Conservation (phyloP, 352 stramenopile genomes). For the Phytophthora megakarya region DNA sequence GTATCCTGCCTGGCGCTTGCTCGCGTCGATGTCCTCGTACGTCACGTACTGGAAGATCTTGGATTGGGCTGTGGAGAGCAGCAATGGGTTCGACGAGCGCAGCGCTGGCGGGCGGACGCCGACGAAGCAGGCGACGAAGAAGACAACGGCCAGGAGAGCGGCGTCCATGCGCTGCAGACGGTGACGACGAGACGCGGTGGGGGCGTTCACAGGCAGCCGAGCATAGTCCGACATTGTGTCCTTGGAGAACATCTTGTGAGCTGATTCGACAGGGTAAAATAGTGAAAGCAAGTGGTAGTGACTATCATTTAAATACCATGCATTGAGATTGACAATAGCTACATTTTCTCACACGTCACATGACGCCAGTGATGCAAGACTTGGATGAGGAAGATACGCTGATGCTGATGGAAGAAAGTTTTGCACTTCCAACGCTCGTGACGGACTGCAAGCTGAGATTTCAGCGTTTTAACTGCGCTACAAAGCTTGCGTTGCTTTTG, state of each 20-base stretch:
- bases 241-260: constrained; percentile 30
- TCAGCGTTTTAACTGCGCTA: constrained; percentile 21
- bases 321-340: constrained; percentile 6
- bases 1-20: constrained; percentile 53
- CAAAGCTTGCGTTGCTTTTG: constrained; percentile 13
- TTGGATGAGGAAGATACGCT: constrained; percentile 12
- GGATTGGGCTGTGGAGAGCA: not conserved
- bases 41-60: constrained; percentile 49
- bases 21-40: constrained; percentile 57
- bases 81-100: constrained; percentile 50
- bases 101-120: constrained; percentile 45
- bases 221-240: constrained; percentile 16
- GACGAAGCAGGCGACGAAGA: constrained; percentile 60
- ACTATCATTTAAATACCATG: constrained; percentile 9
- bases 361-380: constrained; percentile 22
- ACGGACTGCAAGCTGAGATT: constrained; percentile 17
- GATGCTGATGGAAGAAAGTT: constrained; percentile 20
- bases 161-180: constrained; percentile 57
- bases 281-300: constrained; percentile 17
- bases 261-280: constrained; percentile 11
- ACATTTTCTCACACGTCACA: constrained; percentile 34
- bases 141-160: constrained; percentile 49
- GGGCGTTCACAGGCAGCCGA: constrained; percentile 29
- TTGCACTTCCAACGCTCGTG: constrained; percentile 23
- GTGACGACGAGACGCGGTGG: constrained; percentile 3